Conservation (phyloP, 2,329 filamentous ascomycete species). For the Exophiala lecanii-corni region DNA sequence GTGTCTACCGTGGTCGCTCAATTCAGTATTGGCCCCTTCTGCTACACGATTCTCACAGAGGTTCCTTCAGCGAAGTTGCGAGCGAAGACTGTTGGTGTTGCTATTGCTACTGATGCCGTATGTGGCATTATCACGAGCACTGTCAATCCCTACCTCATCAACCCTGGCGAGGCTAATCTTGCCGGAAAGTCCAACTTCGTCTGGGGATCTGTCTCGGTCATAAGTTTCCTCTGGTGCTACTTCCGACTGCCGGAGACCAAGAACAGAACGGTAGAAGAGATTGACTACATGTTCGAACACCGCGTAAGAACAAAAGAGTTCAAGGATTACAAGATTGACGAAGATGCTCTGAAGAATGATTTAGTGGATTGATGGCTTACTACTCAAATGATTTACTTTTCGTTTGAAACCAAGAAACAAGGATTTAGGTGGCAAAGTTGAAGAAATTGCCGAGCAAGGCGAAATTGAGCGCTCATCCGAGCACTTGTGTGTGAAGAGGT, state of each 20-base stretch:
- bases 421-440: too few relatives aligned
- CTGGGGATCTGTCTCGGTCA: constrained; percentile 33
- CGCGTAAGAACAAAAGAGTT: neutral
- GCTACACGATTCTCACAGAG: constrained; percentile 48
- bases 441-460: too few relatives aligned
- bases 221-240: constrained; percentile 34
- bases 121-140: constrained; percentile 42
- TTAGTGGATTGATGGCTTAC: too few relatives aligned
- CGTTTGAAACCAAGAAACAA: too few relatives aligned
- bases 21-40: constrained; percentile 48
- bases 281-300: constrained; percentile 30
- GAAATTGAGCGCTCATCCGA: too few relatives aligned
- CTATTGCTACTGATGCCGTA: constrained; percentile 46
- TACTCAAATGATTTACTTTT: too few relatives aligned
- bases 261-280: constrained; percentile 30
- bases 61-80: constrained; percentile 49
- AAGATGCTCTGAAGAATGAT: too few relatives aligned
- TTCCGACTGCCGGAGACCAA: constrained; percentile 38
- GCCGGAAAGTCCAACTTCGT: constrained; percentile 38
- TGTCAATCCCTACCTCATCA: constrained; percentile 32
- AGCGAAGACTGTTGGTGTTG: constrained; percentile 49
- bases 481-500: too few relatives aligned
- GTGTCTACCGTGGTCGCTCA: constrained; percentile 48
- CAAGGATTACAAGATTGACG: too few relatives aligned
- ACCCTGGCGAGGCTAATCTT: constrained; percentile 33